These are phyloP conservation scores for Mortierella alpina DNA, from an alignment of 192 early-diverging fungal genomes.

Conservation along the genomic window DNA sequence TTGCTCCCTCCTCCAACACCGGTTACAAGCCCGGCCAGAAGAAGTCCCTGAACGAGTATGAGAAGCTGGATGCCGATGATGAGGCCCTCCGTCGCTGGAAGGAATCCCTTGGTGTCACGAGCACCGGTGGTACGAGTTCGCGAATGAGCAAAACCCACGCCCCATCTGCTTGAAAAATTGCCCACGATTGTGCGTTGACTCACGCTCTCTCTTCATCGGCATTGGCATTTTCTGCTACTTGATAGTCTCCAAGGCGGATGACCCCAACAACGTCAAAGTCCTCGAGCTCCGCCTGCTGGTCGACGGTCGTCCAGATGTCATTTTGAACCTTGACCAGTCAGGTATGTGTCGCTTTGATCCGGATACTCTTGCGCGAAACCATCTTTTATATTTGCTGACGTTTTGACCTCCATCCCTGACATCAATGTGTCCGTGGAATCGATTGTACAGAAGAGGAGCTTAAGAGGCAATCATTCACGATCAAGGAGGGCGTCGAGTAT, in stretches of 20 bases:
- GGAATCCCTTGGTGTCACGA: constrained; percentile 86
- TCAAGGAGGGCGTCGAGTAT: constrained; percentile 98
- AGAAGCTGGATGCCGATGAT: constrained; percentile 88
- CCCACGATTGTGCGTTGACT: too few species aligned
- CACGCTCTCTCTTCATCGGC: neutral
- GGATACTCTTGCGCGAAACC: too few species aligned
- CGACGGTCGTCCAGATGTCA: constrained; percentile 78
- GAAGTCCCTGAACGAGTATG: constrained; percentile 89
- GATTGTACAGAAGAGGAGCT: constrained; percentile 68
- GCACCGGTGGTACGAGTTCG: constrained; percentile 58
- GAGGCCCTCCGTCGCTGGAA: constrained; percentile 98
- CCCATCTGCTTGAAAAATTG: too few species aligned
- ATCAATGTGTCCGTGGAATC: neutral
- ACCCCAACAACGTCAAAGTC: constrained; percentile 73
- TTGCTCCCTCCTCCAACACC: constrained; percentile 78
- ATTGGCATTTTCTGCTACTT: neutral
- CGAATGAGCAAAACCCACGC: too few species aligned
- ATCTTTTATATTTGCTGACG: too few species aligned
- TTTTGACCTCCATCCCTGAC: too few species aligned
- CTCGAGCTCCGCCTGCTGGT: constrained; percentile 79
- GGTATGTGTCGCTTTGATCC: constrained; percentile 58
- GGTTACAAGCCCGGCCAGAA: constrained; percentile 94
- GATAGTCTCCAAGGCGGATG: constrained; percentile 34
- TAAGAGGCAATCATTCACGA: constrained; percentile 80
- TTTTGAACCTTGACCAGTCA: constrained; percentile 78